Conservation (phyloP, 83 land plant genomes). For the Picea abies region DNA sequence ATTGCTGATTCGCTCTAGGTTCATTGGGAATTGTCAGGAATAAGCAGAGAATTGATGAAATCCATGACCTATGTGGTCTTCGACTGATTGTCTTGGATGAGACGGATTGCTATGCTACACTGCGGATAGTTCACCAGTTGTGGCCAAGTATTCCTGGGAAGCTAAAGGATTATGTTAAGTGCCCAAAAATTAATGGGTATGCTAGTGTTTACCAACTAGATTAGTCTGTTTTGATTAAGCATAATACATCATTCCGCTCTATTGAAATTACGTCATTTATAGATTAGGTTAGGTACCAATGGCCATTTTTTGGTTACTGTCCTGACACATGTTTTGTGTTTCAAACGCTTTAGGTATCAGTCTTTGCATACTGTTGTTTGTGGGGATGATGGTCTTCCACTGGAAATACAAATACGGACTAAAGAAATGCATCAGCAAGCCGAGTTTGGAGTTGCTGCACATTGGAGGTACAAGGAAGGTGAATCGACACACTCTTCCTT, state of each 20-base stretch:
- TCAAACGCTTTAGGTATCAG: conserved; percentile 61
- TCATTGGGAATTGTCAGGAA: conserved; percentile 61
- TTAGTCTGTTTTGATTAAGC: not conserved
- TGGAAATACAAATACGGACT: conserved; percentile 95
- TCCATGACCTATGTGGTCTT: conserved; percentile 93
- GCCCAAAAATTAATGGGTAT: conserved; percentile 92
- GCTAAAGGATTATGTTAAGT: conserved; percentile 77
- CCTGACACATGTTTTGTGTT: conserved; percentile 4
- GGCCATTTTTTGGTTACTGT: not conserved
- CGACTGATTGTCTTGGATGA: conserved; percentile 77
- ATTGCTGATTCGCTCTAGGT: conserved; percentile 11
- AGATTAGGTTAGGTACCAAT: too few relatives aligned
- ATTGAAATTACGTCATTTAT: not conserved
- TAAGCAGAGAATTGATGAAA: conserved; percentile 85
- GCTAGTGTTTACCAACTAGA: conserved; percentile 13
- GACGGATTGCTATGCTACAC: conserved; percentile 79
- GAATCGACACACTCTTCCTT: conserved; percentile 66
- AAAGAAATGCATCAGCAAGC: conserved; percentile 95
- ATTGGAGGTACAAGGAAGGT: conserved; percentile 97
- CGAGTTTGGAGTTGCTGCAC: conserved; percentile 96
- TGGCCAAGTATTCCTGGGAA: conserved; percentile 81
- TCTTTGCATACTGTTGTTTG: conserved; percentile 92
- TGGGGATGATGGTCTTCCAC: conserved; percentile 75
- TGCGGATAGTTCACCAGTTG: conserved; percentile 67
- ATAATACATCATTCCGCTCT: not conserved